Conservation (phyloP, 2,329 filamentous ascomycete species). For the Pseudofabraea citricarpa region DNA sequence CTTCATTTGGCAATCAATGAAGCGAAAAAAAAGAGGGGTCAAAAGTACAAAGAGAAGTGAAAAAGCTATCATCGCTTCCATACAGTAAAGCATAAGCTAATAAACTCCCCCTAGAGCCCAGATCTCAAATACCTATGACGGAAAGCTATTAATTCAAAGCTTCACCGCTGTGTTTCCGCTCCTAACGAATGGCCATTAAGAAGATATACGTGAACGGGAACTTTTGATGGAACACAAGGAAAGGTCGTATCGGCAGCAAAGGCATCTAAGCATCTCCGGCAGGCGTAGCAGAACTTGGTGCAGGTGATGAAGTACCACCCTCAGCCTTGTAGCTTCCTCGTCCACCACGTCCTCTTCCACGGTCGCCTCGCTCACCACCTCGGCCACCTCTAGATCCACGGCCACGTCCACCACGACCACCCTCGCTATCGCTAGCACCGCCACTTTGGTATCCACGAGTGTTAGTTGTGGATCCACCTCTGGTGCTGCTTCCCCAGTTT, state of each 20-base stretch:
- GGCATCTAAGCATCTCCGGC: slow-evolving; percentile 28
- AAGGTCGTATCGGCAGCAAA: slow-evolving; percentile 14
- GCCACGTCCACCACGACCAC: slow-evolving; percentile 47
- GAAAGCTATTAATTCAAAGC: slow-evolving; percentile 17
- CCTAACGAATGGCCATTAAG: slow-evolving; percentile 25
- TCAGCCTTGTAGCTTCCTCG: slow-evolving; percentile 56
- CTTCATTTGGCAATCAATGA: slow-evolving; percentile 25
- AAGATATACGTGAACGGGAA: slow-evolving; percentile 25
- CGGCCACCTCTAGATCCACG: slow-evolving; percentile 52
- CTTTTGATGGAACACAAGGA: slow-evolving; percentile 24
- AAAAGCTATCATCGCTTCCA: slow-evolving; percentile 28
- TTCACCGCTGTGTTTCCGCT: slow-evolving; percentile 20
- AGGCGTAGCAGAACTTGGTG: slow-evolving; percentile 46
- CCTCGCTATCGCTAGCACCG: slow-evolving; percentile 70
- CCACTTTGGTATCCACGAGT: slow-evolving; percentile 75
- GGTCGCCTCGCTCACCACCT: slow-evolving; percentile 43
- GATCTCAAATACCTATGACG: slow-evolving; percentile 22
- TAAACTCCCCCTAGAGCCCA: slow-evolving; percentile 27
- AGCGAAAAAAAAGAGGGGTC: slow-evolving; percentile 22
- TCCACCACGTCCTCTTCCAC: slow-evolving; percentile 50
- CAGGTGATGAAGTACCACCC: slow-evolving; percentile 43
- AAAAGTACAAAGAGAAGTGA: slow-evolving; percentile 28
- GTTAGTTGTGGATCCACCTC: slow-evolving; percentile 51
- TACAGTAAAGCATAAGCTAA: slow-evolving; percentile 28
- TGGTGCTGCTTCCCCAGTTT: slow-evolving; percentile 61